Evolutionary conservation across 306 rosid species (phyloP).

Genomic region (Pachyrhizus erosus): DNA sequence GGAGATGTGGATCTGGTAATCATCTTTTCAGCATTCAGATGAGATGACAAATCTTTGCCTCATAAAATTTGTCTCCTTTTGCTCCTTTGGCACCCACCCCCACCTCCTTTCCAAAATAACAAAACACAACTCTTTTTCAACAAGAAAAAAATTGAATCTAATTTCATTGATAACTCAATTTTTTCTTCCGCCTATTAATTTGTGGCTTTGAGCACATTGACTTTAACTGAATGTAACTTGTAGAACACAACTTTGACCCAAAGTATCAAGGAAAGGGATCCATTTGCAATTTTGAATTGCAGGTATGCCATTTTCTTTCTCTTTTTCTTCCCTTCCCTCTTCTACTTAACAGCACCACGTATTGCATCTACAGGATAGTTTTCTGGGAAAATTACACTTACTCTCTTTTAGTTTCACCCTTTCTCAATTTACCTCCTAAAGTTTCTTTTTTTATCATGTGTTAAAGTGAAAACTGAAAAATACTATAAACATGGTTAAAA

Average conservation of each 20-base stretch:
- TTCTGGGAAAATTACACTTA: background rate
- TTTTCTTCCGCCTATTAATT: background rate
- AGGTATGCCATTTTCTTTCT: slow-evolving; percentile 55
- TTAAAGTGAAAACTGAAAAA: too few relatives aligned
- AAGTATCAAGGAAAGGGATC: slow-evolving; percentile 49
- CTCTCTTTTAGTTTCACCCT: background rate
- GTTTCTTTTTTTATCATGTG: background rate
- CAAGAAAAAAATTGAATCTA: background rate
- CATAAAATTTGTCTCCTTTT: slow-evolving; percentile 9
- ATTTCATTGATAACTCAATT: background rate
- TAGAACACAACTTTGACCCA: slow-evolving; percentile 51
- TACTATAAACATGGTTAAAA: background rate
- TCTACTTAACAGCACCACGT: background rate
- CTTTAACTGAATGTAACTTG: slow-evolving; percentile 32
- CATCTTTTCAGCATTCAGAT: slow-evolving; percentile 17
- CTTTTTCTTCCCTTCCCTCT: background rate
- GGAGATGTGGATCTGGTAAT: slow-evolving; percentile 60
- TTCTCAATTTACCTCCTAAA: background rate
- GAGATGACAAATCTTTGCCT: slow-evolving; percentile 24
- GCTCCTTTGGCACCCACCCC: background rate
- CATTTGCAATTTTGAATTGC: slow-evolving; percentile 61
- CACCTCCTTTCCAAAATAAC: background rate
- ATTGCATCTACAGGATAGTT: background rate
- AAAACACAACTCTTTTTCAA: background rate
- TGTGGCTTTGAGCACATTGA: background rate